Evolutionary conservation across 1,139 yeast genomes (phyloP).

Genomic region (Lodderomyces metapsilosis): DNA sequence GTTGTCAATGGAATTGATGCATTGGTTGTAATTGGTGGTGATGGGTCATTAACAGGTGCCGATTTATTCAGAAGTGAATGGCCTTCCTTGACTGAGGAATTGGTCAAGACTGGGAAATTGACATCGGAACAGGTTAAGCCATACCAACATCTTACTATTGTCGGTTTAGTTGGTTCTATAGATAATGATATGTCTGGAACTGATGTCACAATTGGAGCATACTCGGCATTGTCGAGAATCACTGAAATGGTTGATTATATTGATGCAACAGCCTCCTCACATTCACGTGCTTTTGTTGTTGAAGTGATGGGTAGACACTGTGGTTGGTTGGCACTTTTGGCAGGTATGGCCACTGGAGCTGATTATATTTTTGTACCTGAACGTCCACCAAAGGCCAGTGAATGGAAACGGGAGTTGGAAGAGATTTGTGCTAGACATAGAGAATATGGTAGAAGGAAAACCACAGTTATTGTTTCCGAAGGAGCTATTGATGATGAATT

Average conservation of each 20-base stretch:
- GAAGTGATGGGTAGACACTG: constrained; percentile 99
- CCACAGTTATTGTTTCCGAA: constrained; percentile 95
- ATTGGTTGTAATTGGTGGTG: constrained; percentile 97
- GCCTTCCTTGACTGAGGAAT: constrained; percentile 81
- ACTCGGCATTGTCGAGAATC: constrained; percentile 88
- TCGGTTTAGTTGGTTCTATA: constrained; percentile 94
- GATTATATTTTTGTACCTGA: constrained; percentile 94
- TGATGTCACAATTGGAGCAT: constrained; percentile 96
- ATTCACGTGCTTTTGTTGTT: constrained; percentile 94
- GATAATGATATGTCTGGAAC: constrained; percentile 98
- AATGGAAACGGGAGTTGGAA: constrained; percentile 80
- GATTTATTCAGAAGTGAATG: constrained; percentile 91
- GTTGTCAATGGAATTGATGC: constrained; percentile 91
- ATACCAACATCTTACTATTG: constrained; percentile 76
- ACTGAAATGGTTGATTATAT: constrained; percentile 92
- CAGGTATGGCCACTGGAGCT: constrained; percentile 94
- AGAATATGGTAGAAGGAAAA: constrained; percentile 83
- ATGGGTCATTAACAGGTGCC: constrained; percentile 97
- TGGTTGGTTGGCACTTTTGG: constrained; percentile 97
- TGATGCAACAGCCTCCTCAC: constrained; percentile 96
- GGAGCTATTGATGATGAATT: constrained; percentile 89
- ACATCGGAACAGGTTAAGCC: constrained; percentile 55
- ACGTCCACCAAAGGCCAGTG: constrained; percentile 64
- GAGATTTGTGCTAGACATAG: constrained; percentile 73
- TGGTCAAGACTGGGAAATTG: constrained; percentile 53